Evolutionary conservation across 352 stramenopile genomes (phyloP), one percentile per base, ranked within the genome.

Genomic region (Phytophthora colocasiae): DNA sequence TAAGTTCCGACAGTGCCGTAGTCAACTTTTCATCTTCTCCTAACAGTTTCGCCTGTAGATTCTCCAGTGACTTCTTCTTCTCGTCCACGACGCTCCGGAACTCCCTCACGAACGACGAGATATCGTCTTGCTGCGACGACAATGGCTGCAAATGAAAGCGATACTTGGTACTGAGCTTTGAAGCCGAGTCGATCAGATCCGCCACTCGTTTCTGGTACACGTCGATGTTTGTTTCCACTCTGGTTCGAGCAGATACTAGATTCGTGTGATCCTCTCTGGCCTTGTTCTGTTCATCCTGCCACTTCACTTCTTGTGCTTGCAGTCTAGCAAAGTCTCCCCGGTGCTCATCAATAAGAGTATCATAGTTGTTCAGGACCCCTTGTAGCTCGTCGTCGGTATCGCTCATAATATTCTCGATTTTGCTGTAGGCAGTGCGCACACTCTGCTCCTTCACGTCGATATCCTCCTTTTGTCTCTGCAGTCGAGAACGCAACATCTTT

Each of bases 321-420:
- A 93, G 50, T 11, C 32, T 50, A 0, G 72, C 36, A 31, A 81
- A 81, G 0, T 55, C 69, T 22, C 55, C 64, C n/a, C 66, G 44
- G 29, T 92, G 73, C 11, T 83, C 66, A 4, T 75, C 63, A 19
- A 92, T 75, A 29, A 85, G 80, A 2, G 52, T 48, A 6, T 92
- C 84, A 40, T 90, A 89, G 31, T 91, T 79, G 1, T 73, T 78
- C 31, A 92, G 40, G 17, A 92, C 40, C 2, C 19, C 44, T 43
- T 81, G 57, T 4, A 96, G 53, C 32, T 93, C 72, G 10, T 85
- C 77, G 41, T 96, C 81, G 0, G 79, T 69, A 43, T 92, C 87
- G 46, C 72, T 92, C 82, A 95, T 90, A 53, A 89, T 63, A 15
- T 87, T 67, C 38, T 89, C 72, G 43, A 93, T 86, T 40, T 82